A percentile compares a stretch with the other conserved stretches of the same genome.
These are phyloP conservation scores for Dothidotthia symphoricarpi DNA, from an alignment of 2,329 filamentous ascomycete species.

Conservation along the genomic window DNA sequence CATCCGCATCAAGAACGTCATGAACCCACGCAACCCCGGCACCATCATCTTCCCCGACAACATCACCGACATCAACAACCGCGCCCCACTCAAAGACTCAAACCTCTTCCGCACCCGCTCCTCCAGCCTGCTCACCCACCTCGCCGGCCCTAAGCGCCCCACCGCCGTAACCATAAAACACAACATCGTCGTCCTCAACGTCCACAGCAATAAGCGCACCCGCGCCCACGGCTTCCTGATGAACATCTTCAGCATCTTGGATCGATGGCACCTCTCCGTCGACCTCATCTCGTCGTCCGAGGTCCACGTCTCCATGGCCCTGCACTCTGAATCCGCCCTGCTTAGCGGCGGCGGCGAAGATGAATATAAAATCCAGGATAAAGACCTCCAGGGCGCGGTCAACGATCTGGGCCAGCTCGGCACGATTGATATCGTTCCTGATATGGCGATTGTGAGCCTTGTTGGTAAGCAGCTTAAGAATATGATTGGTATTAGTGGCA, in stretches of 20 bases:
- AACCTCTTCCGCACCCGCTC: constrained; percentile 52
- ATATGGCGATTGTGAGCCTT: constrained; percentile 94
- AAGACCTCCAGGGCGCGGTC: constrained; percentile 53
- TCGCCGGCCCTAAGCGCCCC: constrained; percentile 51
- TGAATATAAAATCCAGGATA: constrained; percentile 49
- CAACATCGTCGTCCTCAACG: constrained; percentile 94
- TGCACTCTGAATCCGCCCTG: constrained; percentile 72
- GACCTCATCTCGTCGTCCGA: constrained; percentile 96
- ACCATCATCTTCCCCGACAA: constrained; percentile 81
- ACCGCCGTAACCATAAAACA: constrained; percentile 92
- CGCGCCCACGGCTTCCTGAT: constrained; percentile 96
- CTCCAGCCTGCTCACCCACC: constrained; percentile 44
- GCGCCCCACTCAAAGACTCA: constrained; percentile 57
- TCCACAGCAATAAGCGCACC: constrained; percentile 95
- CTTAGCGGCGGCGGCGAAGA: constrained; percentile 49
- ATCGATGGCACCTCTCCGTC: constrained; percentile 82
- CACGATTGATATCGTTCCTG: constrained; percentile 81
- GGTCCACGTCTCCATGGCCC: constrained; percentile 95
- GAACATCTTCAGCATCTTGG: constrained; percentile 86
- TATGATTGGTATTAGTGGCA: constrained; percentile 86
- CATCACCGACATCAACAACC: constrained; percentile 54
- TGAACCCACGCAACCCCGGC: constrained; percentile 75
- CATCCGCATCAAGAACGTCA: constrained; percentile 89
- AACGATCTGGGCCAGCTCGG: constrained; percentile 76
- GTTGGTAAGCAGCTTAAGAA: constrained; percentile 97